Evolutionary conservation across 2,329 filamentous ascomycete genomes (phyloP), one percentile per base, ranked within the genome.

Genomic region (Grosmannia huntii): DNA sequence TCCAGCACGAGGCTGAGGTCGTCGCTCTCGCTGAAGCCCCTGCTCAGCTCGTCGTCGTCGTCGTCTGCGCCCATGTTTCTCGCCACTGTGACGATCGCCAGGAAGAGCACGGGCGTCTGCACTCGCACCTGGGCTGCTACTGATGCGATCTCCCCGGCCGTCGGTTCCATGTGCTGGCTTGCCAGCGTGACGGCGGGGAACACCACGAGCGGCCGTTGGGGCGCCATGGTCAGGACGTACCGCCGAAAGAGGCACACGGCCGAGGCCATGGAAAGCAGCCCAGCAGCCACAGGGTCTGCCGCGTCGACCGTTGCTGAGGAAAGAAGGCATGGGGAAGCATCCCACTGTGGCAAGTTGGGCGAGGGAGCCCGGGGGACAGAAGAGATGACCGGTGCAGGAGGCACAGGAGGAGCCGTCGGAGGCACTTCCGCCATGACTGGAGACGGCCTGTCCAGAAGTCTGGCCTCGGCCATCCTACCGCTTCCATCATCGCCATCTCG

Each of bases 181-280:
- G 55, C 27, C 12, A 50, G 14, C 19, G 53, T 56, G 51, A 58
- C 60, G 5, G 36, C 46, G 7, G 59, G 61, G 53, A 62, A 62
- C 27, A 60, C 58, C 16, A 62, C 59, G 55, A 62, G 50, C 6
- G 61, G 61, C 25, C 61, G 57, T 52, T 60, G 59, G 3, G 59
- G 59, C 5, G 59, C 61, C 59, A 62, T 62, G n/a, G 23, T 14
- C 16, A 56, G 48, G 14, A 60, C 59, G 16, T 58, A 62, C 0
- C 57, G 57, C 2, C 51, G 57, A 23, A 62, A 61, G 7, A 62
- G 56, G 3, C 54, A 25, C 21, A 54, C 53, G 3, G 61, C 61
- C 31, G 23, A 33, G 7, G 53, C 53, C 59, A 58, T 60, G 6
- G 57, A 36, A 36, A 62, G 19, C 9, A 62, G 25, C 14, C 61